Evolutionary conservation across 345 rosid species (phyloP).

Genomic region (Eucalyptus cloeziana): DNA sequence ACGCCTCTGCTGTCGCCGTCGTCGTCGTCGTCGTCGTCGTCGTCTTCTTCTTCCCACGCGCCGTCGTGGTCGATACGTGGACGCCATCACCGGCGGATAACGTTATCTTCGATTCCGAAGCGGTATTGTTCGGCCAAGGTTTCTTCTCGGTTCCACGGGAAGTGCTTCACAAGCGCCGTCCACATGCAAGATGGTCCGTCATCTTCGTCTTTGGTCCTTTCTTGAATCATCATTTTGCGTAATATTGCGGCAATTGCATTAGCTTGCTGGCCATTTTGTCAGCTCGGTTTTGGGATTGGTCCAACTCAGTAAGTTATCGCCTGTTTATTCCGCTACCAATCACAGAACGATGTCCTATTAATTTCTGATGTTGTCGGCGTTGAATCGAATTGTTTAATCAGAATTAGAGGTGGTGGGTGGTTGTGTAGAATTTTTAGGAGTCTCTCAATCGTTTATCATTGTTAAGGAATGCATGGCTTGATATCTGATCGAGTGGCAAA

Average conservation of each 20-base stretch:
- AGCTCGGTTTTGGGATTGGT: not conserved
- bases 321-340: not conserved
- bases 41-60: not conserved
- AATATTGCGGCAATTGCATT: not conserved
- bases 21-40: not conserved
- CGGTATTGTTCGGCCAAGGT: conserved; percentile 20
- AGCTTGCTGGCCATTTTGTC: not conserved
- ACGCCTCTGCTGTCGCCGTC: not conserved
- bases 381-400: not conserved
- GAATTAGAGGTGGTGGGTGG: not conserved
- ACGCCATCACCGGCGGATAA: conserved; percentile 11
- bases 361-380: not conserved
- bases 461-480: not conserved
- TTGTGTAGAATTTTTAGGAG: not conserved
- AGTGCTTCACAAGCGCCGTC: conserved; percentile 11
- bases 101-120: conserved; percentile 5
- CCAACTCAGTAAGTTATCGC: not conserved
- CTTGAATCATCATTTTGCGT: not conserved
- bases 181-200: conserved; percentile 48
- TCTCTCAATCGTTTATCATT: not conserved
- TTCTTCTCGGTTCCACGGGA: conserved; percentile 23
- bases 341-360: not conserved
- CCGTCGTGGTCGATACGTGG: not conserved
- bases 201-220: not conserved
- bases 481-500: not conserved